Base-by-base conservation (phyloP, 306 rosid species). In the Canavalia gladiata region DNA sequence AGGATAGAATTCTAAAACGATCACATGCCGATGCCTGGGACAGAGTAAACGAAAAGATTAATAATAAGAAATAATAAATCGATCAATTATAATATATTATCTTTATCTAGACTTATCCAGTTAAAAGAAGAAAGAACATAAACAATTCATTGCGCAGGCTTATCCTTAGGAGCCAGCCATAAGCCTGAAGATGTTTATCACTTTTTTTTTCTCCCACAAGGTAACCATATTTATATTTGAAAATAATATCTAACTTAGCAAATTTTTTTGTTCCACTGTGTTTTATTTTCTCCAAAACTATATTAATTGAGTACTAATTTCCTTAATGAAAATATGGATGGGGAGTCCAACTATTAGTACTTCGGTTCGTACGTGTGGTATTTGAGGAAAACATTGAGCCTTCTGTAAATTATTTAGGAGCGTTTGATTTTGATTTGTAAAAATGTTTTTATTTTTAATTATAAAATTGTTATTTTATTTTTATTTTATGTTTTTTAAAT, bases 71-170 rank as follows among this genome's bases (percentile, higher is more conserved):
- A 68, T 7, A 25, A 67, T 5, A 33, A 70, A 70, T 1, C 0
- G 31, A 70, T 34, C 47, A 50, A 11, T 49, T 71, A 69, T 47
- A 6, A 69, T 69, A 69, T 10, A 69, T 69, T 69, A 69, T 69
- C 74, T 50, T 70, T 50, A 71, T 31, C 11, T 8, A 28, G 8
- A 30, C 74, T 67, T 45, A 71, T 66, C 72, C 8, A 18, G 67
- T 18, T 39, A 8, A 18, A 66, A 62, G 5, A 25, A 41, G 39
- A 13, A 13, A 13, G 5, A 35, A 6, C 49, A 37, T 63, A 65
- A 39, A 39, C 10, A 39, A 6, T 11, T 63, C 12, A 7, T 39
- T 39, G 3, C n/a, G 70, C 31, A 41, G 54, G n/a, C 34, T 25
- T 66, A 42, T 50, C 47, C 6, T 39, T 33, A 1, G 5, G 45